These are phyloP conservation scores for Fermentozyma sake DNA, from an alignment of 1,139 yeast genomes.

Conservation along the genomic window DNA sequence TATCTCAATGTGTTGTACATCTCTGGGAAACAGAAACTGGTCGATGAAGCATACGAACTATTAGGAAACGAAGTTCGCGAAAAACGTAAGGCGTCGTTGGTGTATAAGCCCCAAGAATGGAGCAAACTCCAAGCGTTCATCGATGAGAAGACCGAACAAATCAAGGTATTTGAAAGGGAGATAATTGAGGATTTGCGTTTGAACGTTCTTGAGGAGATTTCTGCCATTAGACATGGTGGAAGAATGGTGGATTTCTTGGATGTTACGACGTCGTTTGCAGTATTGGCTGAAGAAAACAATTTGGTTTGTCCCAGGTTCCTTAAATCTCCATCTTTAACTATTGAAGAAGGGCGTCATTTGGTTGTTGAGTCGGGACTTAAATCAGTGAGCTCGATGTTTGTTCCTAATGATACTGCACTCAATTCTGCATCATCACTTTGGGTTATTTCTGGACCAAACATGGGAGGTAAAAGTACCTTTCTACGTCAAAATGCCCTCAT, in stretches of 20 bases:
- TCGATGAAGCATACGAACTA: constrained; percentile 13
- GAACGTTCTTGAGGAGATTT: constrained; percentile 32
- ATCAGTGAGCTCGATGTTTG: constrained; percentile 48
- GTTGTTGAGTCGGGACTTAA: constrained; percentile 79
- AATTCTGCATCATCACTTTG: constrained; percentile 33
- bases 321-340: constrained; percentile 38
- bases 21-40: constrained; percentile 29
- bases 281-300: constrained; percentile 58
- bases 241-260: constrained; percentile 64
- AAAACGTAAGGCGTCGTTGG: constrained; percentile 24
- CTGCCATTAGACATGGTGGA: constrained; percentile 43
- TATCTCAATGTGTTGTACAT: constrained; percentile 30
- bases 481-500: constrained; percentile 84
- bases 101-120: constrained; percentile 34
- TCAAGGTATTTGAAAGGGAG: constrained; percentile 37
- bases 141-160: constrained; percentile 21
- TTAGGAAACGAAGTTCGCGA: constrained; percentile 22
- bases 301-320: constrained; percentile 66
- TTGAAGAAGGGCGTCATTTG: constrained; percentile 71
- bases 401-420: constrained; percentile 52
- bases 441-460: constrained; percentile 92
- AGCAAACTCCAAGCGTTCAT: constrained; percentile 23
- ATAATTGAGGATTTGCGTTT: constrained; percentile 41
- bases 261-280: constrained; percentile 68
- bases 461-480: constrained; percentile 96